These are phyloP conservation scores for Hypoxylon subgilvum DNA, from an alignment of 495 filamentous ascomycete genomes.

Conservation along the genomic window DNA sequence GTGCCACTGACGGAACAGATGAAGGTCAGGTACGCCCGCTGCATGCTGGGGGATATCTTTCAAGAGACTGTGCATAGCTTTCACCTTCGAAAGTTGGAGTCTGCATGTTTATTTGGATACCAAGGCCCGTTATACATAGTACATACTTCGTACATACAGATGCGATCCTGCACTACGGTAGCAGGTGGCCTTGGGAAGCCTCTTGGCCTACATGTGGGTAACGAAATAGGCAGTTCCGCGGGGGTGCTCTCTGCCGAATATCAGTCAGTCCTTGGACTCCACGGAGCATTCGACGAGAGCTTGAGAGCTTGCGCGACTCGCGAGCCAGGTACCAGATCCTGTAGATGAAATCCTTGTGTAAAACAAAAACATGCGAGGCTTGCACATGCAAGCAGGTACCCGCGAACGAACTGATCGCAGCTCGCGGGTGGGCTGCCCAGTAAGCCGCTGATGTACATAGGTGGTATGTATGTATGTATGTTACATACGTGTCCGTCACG, in stretches of 20 bases:
- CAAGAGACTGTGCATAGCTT: not conserved
- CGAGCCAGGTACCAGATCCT: too few species aligned
- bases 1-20: conserved; percentile 36
- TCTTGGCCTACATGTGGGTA: conserved; percentile 3
- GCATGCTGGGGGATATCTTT: conserved; percentile 23
- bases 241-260: not conserved
- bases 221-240: not conserved
- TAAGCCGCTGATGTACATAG: conserved; percentile 21
- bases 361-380: conserved; percentile 6
- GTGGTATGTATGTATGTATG: not conserved
- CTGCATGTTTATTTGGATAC: conserved; percentile 33
- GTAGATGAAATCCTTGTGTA: too few species aligned
- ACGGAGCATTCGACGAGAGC: too few species aligned
- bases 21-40: conserved; percentile 26
- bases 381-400: conserved; percentile 39
- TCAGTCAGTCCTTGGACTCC: not conserved
- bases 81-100: conserved; percentile 28
- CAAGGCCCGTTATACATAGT: too few species aligned
- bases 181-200: not conserved
- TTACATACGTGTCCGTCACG: conserved; percentile 11
- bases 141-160: conserved; percentile 15
- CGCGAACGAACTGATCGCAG: conserved; percentile 33
- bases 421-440: conserved; percentile 11
- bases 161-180: conserved; percentile 1
- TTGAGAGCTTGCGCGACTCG: too few species aligned